A percentile compares a stretch with the other conserved stretches of the same genome.
Conservation (phyloP, 345 rosid genomes). For the Camelina hispida region DNA sequence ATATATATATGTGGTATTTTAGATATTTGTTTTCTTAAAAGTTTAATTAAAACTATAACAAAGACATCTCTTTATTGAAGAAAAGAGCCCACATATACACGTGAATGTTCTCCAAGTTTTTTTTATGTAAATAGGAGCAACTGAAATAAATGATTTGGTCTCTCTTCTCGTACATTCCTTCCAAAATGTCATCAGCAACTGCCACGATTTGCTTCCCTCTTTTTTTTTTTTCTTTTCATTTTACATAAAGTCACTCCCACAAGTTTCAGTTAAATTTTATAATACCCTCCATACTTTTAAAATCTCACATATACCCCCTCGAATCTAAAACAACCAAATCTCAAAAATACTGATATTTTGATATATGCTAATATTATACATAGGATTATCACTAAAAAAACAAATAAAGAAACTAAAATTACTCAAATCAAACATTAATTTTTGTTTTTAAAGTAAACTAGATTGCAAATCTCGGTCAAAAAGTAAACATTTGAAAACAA, state of each 20-base stretch:
- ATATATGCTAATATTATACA: too few relatives aligned
- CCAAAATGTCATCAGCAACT: conserved; percentile 45
- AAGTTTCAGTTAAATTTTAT: neutral
- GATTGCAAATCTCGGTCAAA: too few relatives aligned
- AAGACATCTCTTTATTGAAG: too few relatives aligned
- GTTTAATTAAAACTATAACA: too few relatives aligned
- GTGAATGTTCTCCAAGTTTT: neutral
- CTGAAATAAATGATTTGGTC: neutral
- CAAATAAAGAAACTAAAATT: neutral
- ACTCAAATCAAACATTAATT: neutral
- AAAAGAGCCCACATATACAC: neutral
- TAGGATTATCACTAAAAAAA: neutral
- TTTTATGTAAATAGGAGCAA: too few relatives aligned
- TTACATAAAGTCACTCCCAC: conserved; percentile 5
- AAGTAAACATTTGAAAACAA: too few relatives aligned
- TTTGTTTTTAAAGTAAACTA: neutral
- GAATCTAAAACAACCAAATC: too few relatives aligned
- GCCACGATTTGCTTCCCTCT: conserved; percentile 19
- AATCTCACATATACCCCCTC: neutral
- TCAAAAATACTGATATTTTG: neutral
- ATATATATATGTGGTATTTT: too few relatives aligned
- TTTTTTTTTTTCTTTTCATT: conserved; percentile 3
- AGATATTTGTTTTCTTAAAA: too few relatives aligned
- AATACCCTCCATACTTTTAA: neutral
- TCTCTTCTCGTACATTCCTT: conserved; percentile 53